Percentiles rank a stretch among this genome's conserved stretches.
Evolutionary conservation across 441 rosid species (phyloP).

Genomic region (Pelargonium fulgidum): DNA sequence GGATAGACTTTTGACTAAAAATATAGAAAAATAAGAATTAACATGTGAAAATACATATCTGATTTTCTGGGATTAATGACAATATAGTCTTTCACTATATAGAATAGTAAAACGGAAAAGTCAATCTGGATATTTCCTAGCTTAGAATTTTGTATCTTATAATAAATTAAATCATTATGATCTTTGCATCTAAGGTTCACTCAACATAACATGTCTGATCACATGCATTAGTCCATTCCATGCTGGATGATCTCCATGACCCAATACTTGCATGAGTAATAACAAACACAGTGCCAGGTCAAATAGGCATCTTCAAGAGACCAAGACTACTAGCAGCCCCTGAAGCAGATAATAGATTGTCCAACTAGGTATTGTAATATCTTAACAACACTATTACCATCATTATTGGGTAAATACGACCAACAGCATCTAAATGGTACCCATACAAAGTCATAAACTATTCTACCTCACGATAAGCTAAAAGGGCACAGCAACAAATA

Average conservation of each 20-base stretch:
- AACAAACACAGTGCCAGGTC: neutral
- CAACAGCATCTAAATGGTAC: neutral
- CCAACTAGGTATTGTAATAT: neutral
- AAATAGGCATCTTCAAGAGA: neutral
- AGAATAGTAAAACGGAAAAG: neutral
- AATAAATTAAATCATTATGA: neutral
- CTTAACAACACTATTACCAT: neutral
- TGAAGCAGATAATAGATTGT: neutral
- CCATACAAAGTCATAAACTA: slow-evolving; percentile 1
- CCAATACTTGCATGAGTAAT: neutral
- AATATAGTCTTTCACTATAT: neutral
- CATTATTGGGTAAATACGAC: neutral
- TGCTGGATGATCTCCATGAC: slow-evolving; percentile 3
- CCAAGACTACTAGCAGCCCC: neutral
- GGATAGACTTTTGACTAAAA: neutral
- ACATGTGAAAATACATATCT: neutral
- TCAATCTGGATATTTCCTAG: neutral
- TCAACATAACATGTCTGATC: neutral
- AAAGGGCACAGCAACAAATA: neutral
- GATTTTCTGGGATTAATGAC: neutral
- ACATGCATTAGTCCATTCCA: neutral
- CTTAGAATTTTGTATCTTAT: neutral
- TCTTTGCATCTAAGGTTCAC: neutral
- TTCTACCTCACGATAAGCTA: neutral
- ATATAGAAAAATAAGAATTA: neutral